Evolutionary conservation across 106 monocot species (phyloP).

Genomic region (Platanthera zijinensis): DNA sequence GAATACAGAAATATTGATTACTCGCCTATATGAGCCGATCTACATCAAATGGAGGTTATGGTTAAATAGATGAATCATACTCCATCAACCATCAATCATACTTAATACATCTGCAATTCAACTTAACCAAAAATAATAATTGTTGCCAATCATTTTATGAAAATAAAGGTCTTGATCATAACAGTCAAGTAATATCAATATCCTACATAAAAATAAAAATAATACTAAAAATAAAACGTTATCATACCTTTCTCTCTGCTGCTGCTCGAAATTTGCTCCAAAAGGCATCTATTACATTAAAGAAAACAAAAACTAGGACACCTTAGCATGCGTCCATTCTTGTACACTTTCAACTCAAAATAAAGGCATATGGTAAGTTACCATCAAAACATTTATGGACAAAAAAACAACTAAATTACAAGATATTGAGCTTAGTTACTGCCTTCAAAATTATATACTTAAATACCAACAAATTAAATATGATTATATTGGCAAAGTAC

Average conservation of each 20-base stretch:
- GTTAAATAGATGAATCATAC: background rate
- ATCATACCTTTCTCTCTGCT: conserved; percentile 9
- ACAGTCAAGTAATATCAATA: background rate
- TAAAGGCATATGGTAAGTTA: background rate
- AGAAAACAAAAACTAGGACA: background rate
- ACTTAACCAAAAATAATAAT: background rate
- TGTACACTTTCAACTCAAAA: background rate
- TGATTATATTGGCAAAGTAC: background rate
- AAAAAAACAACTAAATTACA: background rate
- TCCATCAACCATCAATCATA: background rate
- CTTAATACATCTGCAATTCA: background rate
- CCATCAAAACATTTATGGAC: background rate
- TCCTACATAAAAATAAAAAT: background rate
- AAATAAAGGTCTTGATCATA: background rate
- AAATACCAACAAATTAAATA: background rate
- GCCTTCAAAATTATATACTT: background rate
- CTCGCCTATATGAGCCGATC: background rate
- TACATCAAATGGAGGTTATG: background rate
- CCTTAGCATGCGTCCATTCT: background rate
- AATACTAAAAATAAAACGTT: background rate
- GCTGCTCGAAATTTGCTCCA: conserved; percentile 3
- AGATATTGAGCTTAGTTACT: background rate
- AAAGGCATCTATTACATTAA: conserved; percentile 1
- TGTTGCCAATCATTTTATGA: background rate
- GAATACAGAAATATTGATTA: background rate